phyloP scores from a whole-genome alignment of 2,329 filamentous ascomycete species.

The Tothia fuscella region DNA sequence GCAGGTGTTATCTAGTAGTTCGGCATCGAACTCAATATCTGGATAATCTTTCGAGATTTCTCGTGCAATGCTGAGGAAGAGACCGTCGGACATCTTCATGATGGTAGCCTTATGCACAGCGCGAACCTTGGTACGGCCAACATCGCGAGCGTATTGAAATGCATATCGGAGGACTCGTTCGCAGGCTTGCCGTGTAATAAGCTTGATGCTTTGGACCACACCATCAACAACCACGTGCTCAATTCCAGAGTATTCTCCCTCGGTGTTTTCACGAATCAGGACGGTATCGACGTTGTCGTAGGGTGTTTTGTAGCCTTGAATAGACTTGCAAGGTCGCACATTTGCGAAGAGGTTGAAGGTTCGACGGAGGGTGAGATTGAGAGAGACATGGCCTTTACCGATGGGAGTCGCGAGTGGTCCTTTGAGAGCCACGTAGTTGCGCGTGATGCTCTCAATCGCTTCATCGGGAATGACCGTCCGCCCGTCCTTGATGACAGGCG shows the following conservation, averaged over 20 bases:
- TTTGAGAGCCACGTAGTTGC: slow-evolving; percentile 96
- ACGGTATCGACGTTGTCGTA: slow-evolving; percentile 97
- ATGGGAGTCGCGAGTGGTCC: slow-evolving; percentile 94
- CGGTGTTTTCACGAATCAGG: slow-evolving; percentile 97
- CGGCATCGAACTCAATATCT: slow-evolving; percentile 88
- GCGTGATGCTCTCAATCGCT: slow-evolving; percentile 84
- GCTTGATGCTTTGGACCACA: slow-evolving; percentile 98
- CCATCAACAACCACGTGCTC: slow-evolving; percentile 97
- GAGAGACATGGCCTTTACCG: slow-evolving; percentile 97
- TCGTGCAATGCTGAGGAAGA: slow-evolving; percentile 81
- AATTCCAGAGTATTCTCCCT: slow-evolving; percentile 98
- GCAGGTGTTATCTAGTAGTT: slow-evolving; percentile 98
- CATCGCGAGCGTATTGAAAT: slow-evolving; percentile 92
- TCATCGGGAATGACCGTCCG: slow-evolving; percentile 89
- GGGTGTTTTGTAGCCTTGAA: slow-evolving; percentile 95
- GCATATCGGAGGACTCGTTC: slow-evolving; percentile 95
- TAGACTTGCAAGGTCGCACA: slow-evolving; percentile 91
- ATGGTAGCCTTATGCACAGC: slow-evolving; percentile 99
- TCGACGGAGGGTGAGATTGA: slow-evolving; percentile 94
- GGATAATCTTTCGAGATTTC: slow-evolving; percentile 93
- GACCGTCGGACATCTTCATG: slow-evolving; percentile 99
- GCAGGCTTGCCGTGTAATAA: slow-evolving; percentile 88
- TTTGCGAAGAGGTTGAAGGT: slow-evolving; percentile 99
- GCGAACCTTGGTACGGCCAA: slow-evolving; percentile 92
- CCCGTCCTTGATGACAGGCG: slow-evolving; percentile 83